A percentile compares a stretch with the other conserved stretches of the same genome.
Evolutionary conservation across 1,139 yeast genomes (phyloP).

Genomic region (Insectozyma bohioensis): DNA sequence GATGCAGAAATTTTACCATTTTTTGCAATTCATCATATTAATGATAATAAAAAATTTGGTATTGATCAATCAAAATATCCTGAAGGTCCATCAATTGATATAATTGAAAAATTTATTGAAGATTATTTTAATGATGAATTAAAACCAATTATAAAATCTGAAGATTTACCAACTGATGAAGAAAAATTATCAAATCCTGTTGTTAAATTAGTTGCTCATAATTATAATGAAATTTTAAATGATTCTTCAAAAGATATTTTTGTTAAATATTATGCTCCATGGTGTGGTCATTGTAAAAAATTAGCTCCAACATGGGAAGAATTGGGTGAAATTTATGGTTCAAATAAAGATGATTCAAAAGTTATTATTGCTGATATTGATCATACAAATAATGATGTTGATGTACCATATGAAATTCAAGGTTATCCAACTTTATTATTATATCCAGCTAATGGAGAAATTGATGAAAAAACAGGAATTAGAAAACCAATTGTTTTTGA

Average conservation of each 20-base stretch:
- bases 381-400: conserved; percentile 87
- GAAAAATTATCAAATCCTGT: conserved; percentile 75
- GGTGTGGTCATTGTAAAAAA: conserved; percentile 99
- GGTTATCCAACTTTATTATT: conserved; percentile 95
- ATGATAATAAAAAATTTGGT: conserved; percentile 73
- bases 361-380: conserved; percentile 84
- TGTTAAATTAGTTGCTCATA: conserved; percentile 78
- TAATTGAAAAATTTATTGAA: conserved; percentile 60
- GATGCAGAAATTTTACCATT: conserved; percentile 82
- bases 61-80: conserved; percentile 47
- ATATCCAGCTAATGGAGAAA: conserved; percentile 85
- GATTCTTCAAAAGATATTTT: conserved; percentile 81
- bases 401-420: conserved; percentile 59
- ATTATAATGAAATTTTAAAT: conserved; percentile 67
- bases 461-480: conserved; percentile 52
- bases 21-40: conserved; percentile 79
- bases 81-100: conserved; percentile 38
- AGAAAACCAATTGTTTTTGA: conserved; percentile 67
- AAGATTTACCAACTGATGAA: conserved; percentile 68
- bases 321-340: conserved; percentile 66
- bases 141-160: conserved; percentile 78
- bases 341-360: conserved; percentile 46
- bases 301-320: conserved; percentile 92
- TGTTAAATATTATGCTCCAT: conserved; percentile 95
- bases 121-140: conserved; percentile 65